Evolutionary conservation across 352 stramenopile genomes (phyloP).

Genomic region (Phytophthora cactorum): DNA sequence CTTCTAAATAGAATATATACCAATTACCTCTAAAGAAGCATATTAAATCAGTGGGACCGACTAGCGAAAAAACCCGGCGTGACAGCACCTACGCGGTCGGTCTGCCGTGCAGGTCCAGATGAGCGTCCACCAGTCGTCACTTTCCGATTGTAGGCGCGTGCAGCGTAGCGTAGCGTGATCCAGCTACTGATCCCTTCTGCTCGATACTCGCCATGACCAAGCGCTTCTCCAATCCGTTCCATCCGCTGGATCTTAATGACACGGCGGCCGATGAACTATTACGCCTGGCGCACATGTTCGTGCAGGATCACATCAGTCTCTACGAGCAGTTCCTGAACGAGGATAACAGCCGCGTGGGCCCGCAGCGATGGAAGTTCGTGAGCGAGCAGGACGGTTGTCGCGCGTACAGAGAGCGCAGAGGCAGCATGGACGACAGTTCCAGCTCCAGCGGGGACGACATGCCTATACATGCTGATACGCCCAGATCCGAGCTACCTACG

Average conservation of each 20-base stretch:
- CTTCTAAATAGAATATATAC: no score
- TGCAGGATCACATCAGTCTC: constrained; percentile 44
- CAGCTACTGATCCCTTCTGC: no score
- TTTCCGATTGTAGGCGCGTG: no score
- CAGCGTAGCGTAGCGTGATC: no score
- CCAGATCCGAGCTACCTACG: constrained; percentile 28
- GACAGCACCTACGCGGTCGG: no score
- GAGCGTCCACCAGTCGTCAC: no score
- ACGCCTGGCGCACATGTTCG: constrained; percentile 40
- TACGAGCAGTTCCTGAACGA: constrained; percentile 52
- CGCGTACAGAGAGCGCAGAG: constrained; percentile 45
- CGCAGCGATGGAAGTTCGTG: constrained; percentile 47
- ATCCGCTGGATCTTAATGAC: constrained; percentile 36
- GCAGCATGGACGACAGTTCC: constrained; percentile 30
- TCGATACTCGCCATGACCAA: constrained; percentile 27
- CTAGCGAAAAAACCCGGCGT: no score
- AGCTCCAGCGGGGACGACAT: constrained; percentile 32
- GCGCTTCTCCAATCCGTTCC: constrained; percentile 52
- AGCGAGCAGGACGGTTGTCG: constrained; percentile 45
- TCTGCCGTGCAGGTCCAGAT: no score
- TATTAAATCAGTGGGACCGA: no score
- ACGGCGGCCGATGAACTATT: constrained; percentile 35
- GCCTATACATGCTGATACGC: constrained; percentile 33
- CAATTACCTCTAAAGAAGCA: no score
- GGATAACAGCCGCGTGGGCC: constrained; percentile 39